Conservation (phyloP, 2,329 filamentous ascomycete species). For the Microcyclospora tardicrescens region DNA sequence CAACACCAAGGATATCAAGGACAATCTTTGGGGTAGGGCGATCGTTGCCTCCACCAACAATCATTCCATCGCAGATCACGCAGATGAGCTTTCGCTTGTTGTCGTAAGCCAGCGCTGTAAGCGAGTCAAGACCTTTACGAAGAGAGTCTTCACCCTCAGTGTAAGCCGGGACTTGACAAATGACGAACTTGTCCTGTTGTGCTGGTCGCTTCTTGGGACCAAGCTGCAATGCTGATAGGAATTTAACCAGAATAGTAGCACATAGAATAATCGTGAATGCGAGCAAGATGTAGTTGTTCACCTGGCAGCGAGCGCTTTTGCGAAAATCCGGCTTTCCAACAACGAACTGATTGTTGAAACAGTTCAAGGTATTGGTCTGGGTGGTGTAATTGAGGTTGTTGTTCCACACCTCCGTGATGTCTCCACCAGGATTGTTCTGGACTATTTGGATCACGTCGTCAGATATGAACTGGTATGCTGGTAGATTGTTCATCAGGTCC, state of each 20-base stretch:
- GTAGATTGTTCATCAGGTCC: constrained; percentile 39
- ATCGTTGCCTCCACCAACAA: constrained; percentile 91
- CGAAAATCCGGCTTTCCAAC: constrained; percentile 78
- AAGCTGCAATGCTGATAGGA: constrained; percentile 83
- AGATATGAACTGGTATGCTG: constrained; percentile 60
- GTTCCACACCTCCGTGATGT: constrained; percentile 59
- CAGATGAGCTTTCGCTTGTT: constrained; percentile 97
- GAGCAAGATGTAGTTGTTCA: constrained; percentile 83
- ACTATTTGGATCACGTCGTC: constrained; percentile 53
- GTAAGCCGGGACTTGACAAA: constrained; percentile 94
- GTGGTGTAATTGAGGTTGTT: constrained; percentile 36
- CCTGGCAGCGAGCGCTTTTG: constrained; percentile 58
- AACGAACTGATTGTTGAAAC: constrained; percentile 73
- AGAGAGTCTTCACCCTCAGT: constrained; percentile 95
- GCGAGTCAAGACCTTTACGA: constrained; percentile 81
- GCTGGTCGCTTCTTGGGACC: constrained; percentile 80
- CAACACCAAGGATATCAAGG: constrained; percentile 89
- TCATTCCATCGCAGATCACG: constrained; percentile 94
- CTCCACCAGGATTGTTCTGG: constrained; percentile 61
- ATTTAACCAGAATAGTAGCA: constrained; percentile 70
- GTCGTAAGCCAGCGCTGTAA: constrained; percentile 90
- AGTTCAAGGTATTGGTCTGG: constrained; percentile 60
- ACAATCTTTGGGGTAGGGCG: constrained; percentile 95
- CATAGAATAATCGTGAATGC: constrained; percentile 78
- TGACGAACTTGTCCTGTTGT: constrained; percentile 96